Evolutionary conservation across 345 rosid genomes (phyloP).

Genomic region (Lagerstroemia speciosa): DNA sequence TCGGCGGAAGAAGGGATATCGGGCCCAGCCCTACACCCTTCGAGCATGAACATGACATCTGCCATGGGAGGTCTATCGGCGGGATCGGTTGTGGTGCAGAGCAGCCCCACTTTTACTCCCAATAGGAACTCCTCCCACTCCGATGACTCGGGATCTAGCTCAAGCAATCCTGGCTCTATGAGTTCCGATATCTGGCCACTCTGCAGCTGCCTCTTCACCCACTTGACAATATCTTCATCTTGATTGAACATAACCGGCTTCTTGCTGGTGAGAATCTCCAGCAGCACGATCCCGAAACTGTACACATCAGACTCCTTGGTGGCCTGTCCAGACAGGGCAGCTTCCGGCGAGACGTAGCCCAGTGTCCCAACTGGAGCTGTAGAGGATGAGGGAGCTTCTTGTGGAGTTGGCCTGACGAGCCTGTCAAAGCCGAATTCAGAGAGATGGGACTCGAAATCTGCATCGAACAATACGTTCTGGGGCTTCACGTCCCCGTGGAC

Average conservation of each 20-base stretch:
- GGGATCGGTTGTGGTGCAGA: slow-evolving; percentile 86
- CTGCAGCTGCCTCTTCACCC: slow-evolving; percentile 94
- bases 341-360: slow-evolving; percentile 84
- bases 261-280: slow-evolving; percentile 79
- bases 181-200: slow-evolving; percentile 81
- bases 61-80: slow-evolving; percentile 80
- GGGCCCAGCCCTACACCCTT: slow-evolving; percentile 94
- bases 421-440: slow-evolving; percentile 82
- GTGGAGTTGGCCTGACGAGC: slow-evolving; percentile 37
- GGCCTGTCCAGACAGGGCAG: slow-evolving; percentile 41
- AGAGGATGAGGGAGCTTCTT: slow-evolving; percentile 56
- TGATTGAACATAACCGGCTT: slow-evolving; percentile 71
- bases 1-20: slow-evolving; percentile 88
- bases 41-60: slow-evolving; percentile 91
- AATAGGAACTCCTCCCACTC: slow-evolving; percentile 98
- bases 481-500: slow-evolving; percentile 93
- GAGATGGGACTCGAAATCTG: slow-evolving; percentile 91
- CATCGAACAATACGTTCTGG: slow-evolving; percentile 83
- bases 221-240: slow-evolving; percentile 92
- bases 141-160: slow-evolving; percentile 90
- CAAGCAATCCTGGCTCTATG: slow-evolving; percentile 83
- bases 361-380: slow-evolving; percentile 50
- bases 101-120: slow-evolving; percentile 86
- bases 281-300: slow-evolving; percentile 83
- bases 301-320: slow-evolving; percentile 77